Evolutionary conservation across 2,329 filamentous ascomycete genomes (phyloP).

Genomic region (Orbilia ellipsospora): DNA sequence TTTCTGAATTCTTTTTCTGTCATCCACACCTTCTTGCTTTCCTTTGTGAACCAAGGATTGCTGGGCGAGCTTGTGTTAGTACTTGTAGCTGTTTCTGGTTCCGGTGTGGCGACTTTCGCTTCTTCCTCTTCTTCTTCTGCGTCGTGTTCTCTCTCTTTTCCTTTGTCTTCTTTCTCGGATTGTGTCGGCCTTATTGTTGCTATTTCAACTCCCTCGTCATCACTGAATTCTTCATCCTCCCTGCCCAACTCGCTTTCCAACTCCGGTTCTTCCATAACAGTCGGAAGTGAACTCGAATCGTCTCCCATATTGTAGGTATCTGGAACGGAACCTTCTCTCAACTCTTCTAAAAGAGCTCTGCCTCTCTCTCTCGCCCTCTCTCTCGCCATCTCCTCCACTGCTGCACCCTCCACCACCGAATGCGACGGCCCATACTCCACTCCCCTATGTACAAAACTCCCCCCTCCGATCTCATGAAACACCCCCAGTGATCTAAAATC

Average conservation of each 20-base stretch:
- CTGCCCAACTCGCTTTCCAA: constrained; percentile 15
- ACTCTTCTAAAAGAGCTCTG: neutral
- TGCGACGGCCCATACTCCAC: too few species aligned
- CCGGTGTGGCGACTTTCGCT: neutral
- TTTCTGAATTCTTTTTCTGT: neutral
- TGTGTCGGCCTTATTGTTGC: neutral
- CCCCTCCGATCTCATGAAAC: constrained; percentile 17
- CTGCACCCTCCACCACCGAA: neutral
- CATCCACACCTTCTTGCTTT: constrained; percentile 10
- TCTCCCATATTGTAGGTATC: neutral
- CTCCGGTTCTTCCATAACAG: constrained; percentile 29
- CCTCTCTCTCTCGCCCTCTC: neutral
- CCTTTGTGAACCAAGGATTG: constrained; percentile 6
- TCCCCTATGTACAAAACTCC: neutral
- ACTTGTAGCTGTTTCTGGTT: neutral
- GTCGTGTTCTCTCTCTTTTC: neutral
- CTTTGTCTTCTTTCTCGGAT: neutral
- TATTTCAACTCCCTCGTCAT: neutral
- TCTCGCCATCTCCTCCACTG: neutral
- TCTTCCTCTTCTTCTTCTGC: constrained; percentile 2
- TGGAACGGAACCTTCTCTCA: constrained; percentile 4
- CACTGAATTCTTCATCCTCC: neutral
- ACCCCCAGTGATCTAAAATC: constrained; percentile 13
- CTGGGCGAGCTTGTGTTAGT: neutral
- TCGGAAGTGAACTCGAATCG: constrained; percentile 12